Conservation (phyloP, 1,284 basidiomycete genomes). For the Austroboletus niveus region DNA sequence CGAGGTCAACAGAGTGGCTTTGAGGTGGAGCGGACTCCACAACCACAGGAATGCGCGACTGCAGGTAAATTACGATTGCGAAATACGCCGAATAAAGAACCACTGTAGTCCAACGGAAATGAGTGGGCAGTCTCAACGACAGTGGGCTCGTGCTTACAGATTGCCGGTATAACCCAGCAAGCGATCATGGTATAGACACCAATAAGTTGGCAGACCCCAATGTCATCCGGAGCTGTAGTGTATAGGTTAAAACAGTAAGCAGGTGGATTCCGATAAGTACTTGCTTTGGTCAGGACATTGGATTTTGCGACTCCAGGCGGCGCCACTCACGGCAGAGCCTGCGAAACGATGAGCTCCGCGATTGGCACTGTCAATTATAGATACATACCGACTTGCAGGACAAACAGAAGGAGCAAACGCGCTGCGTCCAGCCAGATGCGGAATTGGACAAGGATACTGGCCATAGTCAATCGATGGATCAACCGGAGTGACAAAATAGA, state of each 20-base stretch:
- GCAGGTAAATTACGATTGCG: slow-evolving; percentile 33
- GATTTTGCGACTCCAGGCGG: slow-evolving; percentile 42
- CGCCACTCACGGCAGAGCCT: slow-evolving; percentile 48
- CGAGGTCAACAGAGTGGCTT: slow-evolving; percentile 13
- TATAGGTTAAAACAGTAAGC: background rate
- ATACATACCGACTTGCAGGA: slow-evolving; percentile 49
- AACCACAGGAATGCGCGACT: slow-evolving; percentile 26
- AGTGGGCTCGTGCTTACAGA: slow-evolving; percentile 40
- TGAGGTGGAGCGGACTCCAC: slow-evolving; percentile 10
- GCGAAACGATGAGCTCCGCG: background rate
- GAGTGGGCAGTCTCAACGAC: background rate
- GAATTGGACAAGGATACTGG: slow-evolving; percentile 53
- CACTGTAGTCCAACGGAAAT: slow-evolving; percentile 30
- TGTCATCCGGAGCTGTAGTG: slow-evolving; percentile 38
- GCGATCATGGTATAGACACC: slow-evolving; percentile 49
- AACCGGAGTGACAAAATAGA: background rate
- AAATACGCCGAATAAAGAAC: slow-evolving; percentile 39
- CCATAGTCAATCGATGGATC: slow-evolving; percentile 1
- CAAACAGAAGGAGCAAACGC: slow-evolving; percentile 46
- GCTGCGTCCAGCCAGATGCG: slow-evolving; percentile 57
- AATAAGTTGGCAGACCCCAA: slow-evolving; percentile 47
- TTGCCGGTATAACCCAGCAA: slow-evolving; percentile 53
- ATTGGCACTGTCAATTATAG: background rate
- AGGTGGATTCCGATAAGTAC: slow-evolving; percentile 4
- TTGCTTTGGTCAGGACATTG: slow-evolving; percentile 44